A percentile compares a stretch with the other conserved stretches of the same genome.
phyloP scores from a whole-genome alignment of 2,329 filamentous ascomycete genomes.

The Aspergillus fijiensis region DNA sequence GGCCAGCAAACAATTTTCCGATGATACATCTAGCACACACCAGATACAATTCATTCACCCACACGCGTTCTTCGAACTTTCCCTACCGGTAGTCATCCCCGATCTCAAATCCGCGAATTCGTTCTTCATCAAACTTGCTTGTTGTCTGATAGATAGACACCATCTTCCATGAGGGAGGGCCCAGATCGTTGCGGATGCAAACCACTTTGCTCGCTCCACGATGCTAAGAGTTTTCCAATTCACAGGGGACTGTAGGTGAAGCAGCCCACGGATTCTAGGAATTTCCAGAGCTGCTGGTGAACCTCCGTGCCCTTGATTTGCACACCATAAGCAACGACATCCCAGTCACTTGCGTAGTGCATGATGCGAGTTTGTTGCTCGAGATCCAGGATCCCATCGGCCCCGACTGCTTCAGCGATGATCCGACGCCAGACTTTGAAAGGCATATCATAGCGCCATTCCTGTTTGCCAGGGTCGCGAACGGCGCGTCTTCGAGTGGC shows the following conservation, averaged over 20 bases:
- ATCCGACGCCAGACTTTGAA: conserved; percentile 31
- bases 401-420: conserved; percentile 29
- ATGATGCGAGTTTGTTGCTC: conserved; percentile 32
- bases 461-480: conserved; percentile 12
- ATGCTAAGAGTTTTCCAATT: background rate
- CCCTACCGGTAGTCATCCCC: background rate
- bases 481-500: background rate
- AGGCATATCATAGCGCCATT: conserved; percentile 29
- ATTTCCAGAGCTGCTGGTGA: conserved; percentile 38
- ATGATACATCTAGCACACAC: background rate
- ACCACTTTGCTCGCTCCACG: background rate
- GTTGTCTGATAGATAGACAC: background rate
- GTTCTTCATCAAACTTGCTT: background rate
- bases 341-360: conserved; percentile 35
- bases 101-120: background rate
- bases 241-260: conserved; percentile 29
- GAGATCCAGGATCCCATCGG: conserved; percentile 24
- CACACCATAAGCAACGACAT: conserved; percentile 29
- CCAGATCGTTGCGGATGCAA: background rate
- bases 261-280: conserved; percentile 34
- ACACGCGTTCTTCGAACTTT: background rate
- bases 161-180: background rate
- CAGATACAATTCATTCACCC: background rate
- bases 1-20: background rate
- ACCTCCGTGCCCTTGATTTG: conserved; percentile 29